Conservation (phyloP, 345 rosid species). For the Rhodamnia argentea region DNA sequence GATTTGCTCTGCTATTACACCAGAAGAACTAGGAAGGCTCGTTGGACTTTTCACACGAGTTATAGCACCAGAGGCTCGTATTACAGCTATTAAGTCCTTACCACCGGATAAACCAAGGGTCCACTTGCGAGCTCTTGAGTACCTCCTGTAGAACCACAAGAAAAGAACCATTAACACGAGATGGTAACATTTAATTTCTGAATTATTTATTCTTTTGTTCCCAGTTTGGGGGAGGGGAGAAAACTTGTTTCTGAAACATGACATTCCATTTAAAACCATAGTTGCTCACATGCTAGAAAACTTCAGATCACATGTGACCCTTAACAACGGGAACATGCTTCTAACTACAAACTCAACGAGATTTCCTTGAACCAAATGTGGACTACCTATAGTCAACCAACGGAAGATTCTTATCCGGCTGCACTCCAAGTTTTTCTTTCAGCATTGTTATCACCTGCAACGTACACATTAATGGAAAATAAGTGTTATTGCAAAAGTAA, state of each 20-base stretch:
- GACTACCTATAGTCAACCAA: conserved; percentile 66
- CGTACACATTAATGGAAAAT: conserved; percentile 2
- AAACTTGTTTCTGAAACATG: not conserved
- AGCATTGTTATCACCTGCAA: conserved; percentile 73
- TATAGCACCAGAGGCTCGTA: conserved; percentile 90
- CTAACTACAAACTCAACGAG: not conserved
- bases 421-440: conserved; percentile 75
- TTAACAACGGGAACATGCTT: not conserved
- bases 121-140: conserved; percentile 73
- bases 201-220: not conserved
- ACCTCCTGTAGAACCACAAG: conserved; percentile 44
- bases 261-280: not conserved
- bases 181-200: not conserved
- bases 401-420: conserved; percentile 59
- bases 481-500: not conserved
- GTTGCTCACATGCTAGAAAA: not conserved
- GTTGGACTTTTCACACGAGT: conserved; percentile 71
- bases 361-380: not conserved
- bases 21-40: conserved; percentile 43
- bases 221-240: not conserved
- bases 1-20: conserved; percentile 70
- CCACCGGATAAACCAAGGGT: conserved; percentile 90
- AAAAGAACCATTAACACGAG: not conserved
- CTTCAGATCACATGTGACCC: not conserved
- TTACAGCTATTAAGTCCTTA: conserved; percentile 66